These are phyloP conservation scores for Xylariaceae sp. DNA, from an alignment of 2,329 filamentous ascomycete species.

Conservation along the genomic window DNA sequence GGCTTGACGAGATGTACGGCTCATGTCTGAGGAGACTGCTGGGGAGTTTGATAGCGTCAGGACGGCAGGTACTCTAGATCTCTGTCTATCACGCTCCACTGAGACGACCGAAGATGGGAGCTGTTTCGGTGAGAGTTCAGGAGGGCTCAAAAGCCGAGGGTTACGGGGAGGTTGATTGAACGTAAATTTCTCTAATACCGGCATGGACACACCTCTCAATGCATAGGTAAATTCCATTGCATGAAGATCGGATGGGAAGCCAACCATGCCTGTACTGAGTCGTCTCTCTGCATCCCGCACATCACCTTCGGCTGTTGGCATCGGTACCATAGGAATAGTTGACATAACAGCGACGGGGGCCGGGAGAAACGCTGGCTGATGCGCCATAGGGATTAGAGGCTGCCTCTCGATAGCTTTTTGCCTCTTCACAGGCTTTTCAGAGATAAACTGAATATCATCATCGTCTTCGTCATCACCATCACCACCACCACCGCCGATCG, in stretches of 20 bases:
- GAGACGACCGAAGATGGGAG: constrained; percentile 25
- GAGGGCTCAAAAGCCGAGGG: constrained; percentile 27
- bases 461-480: constrained; percentile 21
- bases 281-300: constrained; percentile 27
- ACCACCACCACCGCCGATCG: constrained; percentile 24
- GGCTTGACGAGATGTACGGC: constrained; percentile 4
- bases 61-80: neutral
- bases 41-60: constrained; percentile 1
- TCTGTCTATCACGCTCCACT: constrained; percentile 1
- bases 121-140: constrained; percentile 36
- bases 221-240: constrained; percentile 29
- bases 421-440: constrained; percentile 40
- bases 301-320: constrained; percentile 7
- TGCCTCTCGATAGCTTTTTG: constrained; percentile 27
- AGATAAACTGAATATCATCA: constrained; percentile 42
- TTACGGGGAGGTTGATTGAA: constrained; percentile 28
- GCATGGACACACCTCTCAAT: constrained; percentile 33
- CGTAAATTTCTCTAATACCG: constrained; percentile 32
- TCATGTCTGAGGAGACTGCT: constrained; percentile 7
- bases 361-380: neutral
- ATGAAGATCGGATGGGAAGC: constrained; percentile 27
- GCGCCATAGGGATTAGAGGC: neutral
- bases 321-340: constrained; percentile 1
- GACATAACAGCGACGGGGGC: constrained; percentile 1
- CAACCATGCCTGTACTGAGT: constrained; percentile 33